Base-by-base conservation (phyloP, 108 stramenopile genomes). In the Cyclostephanos invisitatus region DNA sequence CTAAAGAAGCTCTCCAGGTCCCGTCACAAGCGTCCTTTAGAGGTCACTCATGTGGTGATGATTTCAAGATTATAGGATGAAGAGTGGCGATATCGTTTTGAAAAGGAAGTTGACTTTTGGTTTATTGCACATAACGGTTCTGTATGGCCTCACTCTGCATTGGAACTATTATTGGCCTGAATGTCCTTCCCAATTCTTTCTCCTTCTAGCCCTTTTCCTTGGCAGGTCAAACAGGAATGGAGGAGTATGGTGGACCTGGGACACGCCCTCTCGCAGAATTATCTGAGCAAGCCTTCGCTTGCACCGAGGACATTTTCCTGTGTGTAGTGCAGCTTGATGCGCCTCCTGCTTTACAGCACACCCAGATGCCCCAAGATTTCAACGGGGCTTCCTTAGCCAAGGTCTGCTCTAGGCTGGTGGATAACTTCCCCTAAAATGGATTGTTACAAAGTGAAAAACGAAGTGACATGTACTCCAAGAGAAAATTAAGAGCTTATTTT, bases 181-280 rank as follows among this genome's bases (percentile, higher is more conserved):
- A 64, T 62, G 27, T 7, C 8, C 62, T 15, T 37, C 48, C 6
- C 21, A 62, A 36, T 38, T 60, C 14, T 48, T 47, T 21, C 61
- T 22, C 6, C 56, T 5, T 18, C 1, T 5, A 55, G 46, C 46
- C 28, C 35, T 10, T 51, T 8, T 3, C 61, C 62, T 42, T 72
- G 72, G 72, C 38, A 36, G 35, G 0, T 69, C 57, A 10, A 20
- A 21, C 62, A 29, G 9, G 62, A 55, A 48, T 22, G 61, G 2
- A 38, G 46, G 60, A 37, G 60, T 24, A 47, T 72, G 72, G 72
- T 72, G 72, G 72, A 21, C 63, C n/a, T 64, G 48, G 72, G 72
- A 3, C 29, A 49, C 1, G 0, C 72, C 54, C 18, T 72, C 49
- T 65, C 62, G 62, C 21, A 47, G 72, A 7, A 63, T 72, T 32